Evolutionary conservation across 768 basidiomycete species (phyloP), one percentile per base, ranked within the genome.

Genomic region (Cystobasidiopsis lactophilus): DNA sequence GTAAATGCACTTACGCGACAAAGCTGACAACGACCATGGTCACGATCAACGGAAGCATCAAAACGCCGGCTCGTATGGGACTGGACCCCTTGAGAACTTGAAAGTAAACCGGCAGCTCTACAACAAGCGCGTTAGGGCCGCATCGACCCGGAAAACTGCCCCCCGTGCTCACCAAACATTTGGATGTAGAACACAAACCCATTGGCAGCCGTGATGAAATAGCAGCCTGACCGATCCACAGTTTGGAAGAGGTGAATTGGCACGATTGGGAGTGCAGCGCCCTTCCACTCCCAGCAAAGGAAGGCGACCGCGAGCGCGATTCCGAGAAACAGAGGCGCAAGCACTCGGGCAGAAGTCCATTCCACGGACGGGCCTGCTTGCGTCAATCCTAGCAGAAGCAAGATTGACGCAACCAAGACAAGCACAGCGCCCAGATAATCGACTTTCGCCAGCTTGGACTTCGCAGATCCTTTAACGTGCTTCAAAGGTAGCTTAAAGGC

Each of bases 351-450:
- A 0, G 79, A 82, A 16, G 63, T 68, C 81, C 80, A 82, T 2
- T 79, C 73, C 57, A 80, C 80, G 2, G 75, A 76, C 0, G 77
- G 72, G 0, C 81, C 81, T 19, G 79, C 77, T 79, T 79, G 82
- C 30, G 79, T 79, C 16, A 84, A 69, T 0, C 79, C 79, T 7
- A 82, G 66, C 47, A 82, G 72, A n/a, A 50, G 5, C 33, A 50
- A 40, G 14, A 39, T 40, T 23, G 35, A 30, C 5, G 13, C 29
- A 21, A 19, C 31, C 16, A 40, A 14, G 14, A 39, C 19, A 7
- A 50, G 35, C 18, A 14, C 38, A 18, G 35, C 43, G 3, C 49
- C 49, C 11, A 33, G 37, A 41, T 37, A 50, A 19, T 50, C 49
- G 35, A 50, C 26, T 50, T 50, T 11, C n/a, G 16, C 13, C 35